These are phyloP conservation scores for Corymbia maculata DNA, from an alignment of 345 rosid species.

Conservation along the genomic window DNA sequence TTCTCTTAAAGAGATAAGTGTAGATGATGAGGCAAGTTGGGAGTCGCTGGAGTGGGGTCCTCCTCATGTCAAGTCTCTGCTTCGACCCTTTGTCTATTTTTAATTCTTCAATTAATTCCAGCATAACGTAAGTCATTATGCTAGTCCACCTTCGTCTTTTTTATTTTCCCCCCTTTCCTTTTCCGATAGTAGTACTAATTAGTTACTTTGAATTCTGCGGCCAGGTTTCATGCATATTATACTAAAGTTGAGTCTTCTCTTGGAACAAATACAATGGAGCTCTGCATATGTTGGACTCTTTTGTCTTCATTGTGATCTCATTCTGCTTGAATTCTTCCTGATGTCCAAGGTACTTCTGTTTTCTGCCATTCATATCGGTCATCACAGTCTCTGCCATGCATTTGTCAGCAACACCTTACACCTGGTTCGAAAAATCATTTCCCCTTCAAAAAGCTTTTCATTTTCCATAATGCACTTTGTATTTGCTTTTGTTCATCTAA, in stretches of 20 bases:
- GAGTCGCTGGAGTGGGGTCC: not conserved
- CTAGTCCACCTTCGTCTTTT: not conserved
- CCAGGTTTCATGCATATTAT: not conserved
- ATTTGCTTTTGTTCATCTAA: not conserved
- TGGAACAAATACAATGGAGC: not conserved
- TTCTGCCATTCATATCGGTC: not conserved
- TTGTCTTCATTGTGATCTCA: not conserved
- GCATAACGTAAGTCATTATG: not conserved
- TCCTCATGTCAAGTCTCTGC: not conserved
- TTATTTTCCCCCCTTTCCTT: not conserved
- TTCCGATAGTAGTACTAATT: not conserved
- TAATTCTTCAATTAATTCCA: not conserved
- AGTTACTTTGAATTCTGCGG: not conserved
- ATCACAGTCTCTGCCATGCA: not conserved
- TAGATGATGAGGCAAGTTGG: not conserved
- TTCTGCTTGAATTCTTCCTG: not conserved
- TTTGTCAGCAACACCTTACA: not conserved
- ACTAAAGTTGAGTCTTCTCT: not conserved
- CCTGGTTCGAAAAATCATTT: not conserved
- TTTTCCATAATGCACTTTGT: not conserved
- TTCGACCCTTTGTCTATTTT: not conserved
- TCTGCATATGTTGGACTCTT: not conserved
- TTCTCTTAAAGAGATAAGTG: not conserved
- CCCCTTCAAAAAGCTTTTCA: not conserved
- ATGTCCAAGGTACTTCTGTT: not conserved